Evolutionary conservation across 148 eudicot species (phyloP).

Genomic region (Nepenthes gracilis): DNA sequence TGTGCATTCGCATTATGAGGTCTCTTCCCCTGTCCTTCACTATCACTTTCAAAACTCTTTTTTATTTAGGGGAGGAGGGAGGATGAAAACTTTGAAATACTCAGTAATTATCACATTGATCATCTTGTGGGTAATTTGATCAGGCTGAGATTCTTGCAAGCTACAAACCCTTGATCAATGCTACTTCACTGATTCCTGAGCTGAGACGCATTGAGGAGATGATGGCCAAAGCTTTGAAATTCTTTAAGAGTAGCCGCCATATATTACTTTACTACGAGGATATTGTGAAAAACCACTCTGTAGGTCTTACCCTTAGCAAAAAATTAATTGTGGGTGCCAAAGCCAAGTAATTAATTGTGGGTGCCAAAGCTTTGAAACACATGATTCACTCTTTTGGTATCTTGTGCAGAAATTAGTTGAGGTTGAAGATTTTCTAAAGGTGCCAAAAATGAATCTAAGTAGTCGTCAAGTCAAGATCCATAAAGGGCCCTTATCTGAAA

Average conservation of each 20-base stretch:
- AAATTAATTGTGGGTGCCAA: background rate
- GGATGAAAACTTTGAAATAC: too few species aligned
- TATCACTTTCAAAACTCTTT: conserved; percentile 5
- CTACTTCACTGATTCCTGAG: conserved; percentile 42
- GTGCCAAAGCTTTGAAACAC: background rate
- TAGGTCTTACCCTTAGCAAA: conserved; percentile 17
- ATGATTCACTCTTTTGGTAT: background rate
- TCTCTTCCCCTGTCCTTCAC: conserved; percentile 17
- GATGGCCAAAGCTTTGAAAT: conserved; percentile 36
- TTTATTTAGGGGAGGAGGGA: background rate
- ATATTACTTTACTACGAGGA: conserved; percentile 72
- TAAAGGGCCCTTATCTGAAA: conserved; percentile 52
- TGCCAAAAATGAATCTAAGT: conserved; percentile 45
- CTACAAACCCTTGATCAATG: conserved; percentile 53
- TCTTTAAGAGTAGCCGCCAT: conserved; percentile 65
- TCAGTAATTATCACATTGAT: background rate
- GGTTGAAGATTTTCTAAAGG: conserved; percentile 70
- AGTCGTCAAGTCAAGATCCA: conserved; percentile 90
- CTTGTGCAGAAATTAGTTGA: conserved; percentile 40
- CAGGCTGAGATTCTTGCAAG: conserved; percentile 79
- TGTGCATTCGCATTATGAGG: conserved; percentile 75
- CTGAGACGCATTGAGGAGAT: conserved; percentile 45
- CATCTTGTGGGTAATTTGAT: background rate
- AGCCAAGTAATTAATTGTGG: background rate
- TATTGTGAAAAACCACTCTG: conserved; percentile 51